phyloP scores from a whole-genome alignment of 805 yeast species.

The Candida cerambycidarum region DNA sequence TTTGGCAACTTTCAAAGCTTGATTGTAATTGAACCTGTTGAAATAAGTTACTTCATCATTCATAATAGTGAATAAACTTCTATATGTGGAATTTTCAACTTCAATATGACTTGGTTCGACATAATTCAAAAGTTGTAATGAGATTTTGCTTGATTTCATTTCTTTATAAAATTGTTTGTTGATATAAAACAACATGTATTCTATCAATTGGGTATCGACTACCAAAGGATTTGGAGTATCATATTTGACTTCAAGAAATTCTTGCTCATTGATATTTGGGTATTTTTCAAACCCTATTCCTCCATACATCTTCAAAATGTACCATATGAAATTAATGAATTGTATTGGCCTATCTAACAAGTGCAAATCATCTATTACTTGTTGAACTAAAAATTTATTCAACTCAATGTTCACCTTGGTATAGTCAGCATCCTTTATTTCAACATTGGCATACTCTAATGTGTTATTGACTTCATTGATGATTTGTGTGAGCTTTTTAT shows the following conservation, averaged over 20 bases:
- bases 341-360: conserved; percentile 31
- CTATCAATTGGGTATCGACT: conserved; percentile 32
- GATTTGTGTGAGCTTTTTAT: conserved; percentile 7
- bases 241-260: conserved; percentile 5
- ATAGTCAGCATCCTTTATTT: conserved; percentile 1
- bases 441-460: conserved; percentile 5
- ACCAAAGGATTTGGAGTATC: conserved; percentile 5
- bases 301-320: conserved; percentile 33
- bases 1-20: neutral
- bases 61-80: neutral
- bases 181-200: conserved; percentile 34
- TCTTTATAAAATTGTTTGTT: conserved; percentile 13
- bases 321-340: conserved; percentile 33
- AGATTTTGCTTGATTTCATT: conserved; percentile 5
- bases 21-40: conserved; percentile 8
- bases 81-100: conserved; percentile 1
- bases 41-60: conserved; percentile 9
- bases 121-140: conserved; percentile 6
- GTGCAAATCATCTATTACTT: conserved; percentile 30
- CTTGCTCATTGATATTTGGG: conserved; percentile 7
- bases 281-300: conserved; percentile 19
- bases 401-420: conserved; percentile 11
- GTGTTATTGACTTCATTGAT: conserved; percentile 17
- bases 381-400: conserved; percentile 32
- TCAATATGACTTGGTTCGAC: neutral